These are phyloP conservation scores for Metschnikowia santaceciliae DNA, from an alignment of 805 yeast genomes.

Conservation along the genomic window DNA sequence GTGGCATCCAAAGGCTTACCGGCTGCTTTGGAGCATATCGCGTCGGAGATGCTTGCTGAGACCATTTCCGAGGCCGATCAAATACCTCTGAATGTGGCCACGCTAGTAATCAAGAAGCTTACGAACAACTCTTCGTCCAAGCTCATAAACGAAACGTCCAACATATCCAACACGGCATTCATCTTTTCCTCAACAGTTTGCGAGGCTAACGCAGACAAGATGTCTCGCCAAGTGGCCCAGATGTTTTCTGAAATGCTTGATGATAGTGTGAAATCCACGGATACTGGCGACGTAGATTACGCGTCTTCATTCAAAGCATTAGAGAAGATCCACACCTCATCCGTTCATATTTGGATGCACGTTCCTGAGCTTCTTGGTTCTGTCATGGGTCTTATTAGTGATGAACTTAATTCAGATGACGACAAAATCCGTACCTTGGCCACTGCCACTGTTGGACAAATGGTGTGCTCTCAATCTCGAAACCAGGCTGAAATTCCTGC, in stretches of 20 bases:
- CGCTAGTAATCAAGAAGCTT: slow-evolving; percentile 59
- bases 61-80: slow-evolving; percentile 66
- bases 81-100: slow-evolving; percentile 57
- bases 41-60: slow-evolving; percentile 70
- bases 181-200: slow-evolving; percentile 65
- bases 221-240: slow-evolving; percentile 73
- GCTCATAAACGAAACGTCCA: slow-evolving; percentile 26
- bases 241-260: slow-evolving; percentile 73
- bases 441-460: slow-evolving; percentile 66
- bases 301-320: slow-evolving; percentile 39
- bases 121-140: slow-evolving; percentile 21
- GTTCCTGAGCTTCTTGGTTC: slow-evolving; percentile 73
- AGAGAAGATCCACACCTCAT: slow-evolving; percentile 57
- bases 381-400: slow-evolving; percentile 74
- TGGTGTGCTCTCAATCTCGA: slow-evolving; percentile 41
- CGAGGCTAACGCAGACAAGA: slow-evolving; percentile 62
- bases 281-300: slow-evolving; percentile 10
- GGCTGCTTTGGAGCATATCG: slow-evolving; percentile 52
- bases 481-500: slow-evolving; percentile 35
- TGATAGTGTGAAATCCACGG: slow-evolving; percentile 34
- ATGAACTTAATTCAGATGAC: slow-evolving; percentile 72
- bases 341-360: slow-evolving; percentile 68
- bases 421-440: slow-evolving; percentile 61
- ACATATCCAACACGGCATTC: slow-evolving; percentile 54
- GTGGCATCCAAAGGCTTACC: slow-evolving; percentile 44